These are phyloP conservation scores for Phyllosticta citribraziliensis DNA, from an alignment of 2,329 filamentous ascomycete genomes.

Conservation along the genomic window DNA sequence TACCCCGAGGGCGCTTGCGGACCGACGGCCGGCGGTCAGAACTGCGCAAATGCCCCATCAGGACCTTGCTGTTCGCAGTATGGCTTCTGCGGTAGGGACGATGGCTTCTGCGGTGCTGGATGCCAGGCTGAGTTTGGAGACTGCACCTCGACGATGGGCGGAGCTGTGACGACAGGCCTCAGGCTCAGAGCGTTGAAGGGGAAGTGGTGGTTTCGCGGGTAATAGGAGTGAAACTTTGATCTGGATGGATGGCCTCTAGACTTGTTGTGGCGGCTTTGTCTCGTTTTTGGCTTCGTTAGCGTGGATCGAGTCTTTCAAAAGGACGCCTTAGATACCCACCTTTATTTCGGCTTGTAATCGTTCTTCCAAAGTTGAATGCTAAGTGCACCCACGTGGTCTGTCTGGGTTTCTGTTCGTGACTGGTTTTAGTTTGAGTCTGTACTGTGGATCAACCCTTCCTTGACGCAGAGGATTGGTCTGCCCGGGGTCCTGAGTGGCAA, in stretches of 20 bases:
- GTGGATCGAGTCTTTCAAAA: neutral
- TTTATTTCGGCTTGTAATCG: neutral
- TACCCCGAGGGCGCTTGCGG: neutral
- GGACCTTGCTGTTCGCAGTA: slow-evolving; percentile 3
- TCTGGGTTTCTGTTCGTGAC: no score
- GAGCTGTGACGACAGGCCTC: neutral
- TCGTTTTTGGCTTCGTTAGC: neutral
- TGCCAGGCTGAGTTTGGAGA: neutral
- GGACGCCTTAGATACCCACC: neutral
- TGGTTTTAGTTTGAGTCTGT: no score
- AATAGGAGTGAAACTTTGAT: neutral
- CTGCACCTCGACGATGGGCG: neutral
- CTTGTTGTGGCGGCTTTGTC: neutral
- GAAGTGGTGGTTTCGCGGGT: neutral
- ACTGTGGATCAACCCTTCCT: no score
- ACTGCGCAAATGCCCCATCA: neutral
- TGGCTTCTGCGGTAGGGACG: neutral
- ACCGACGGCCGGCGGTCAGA: neutral
- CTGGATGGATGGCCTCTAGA: neutral
- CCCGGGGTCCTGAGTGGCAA: no score
- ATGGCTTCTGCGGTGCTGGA: neutral
- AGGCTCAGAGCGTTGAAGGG: neutral
- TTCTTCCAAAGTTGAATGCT: neutral
- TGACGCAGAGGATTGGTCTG: no score
- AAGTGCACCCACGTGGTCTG: no score